Percentiles rank a stretch among this genome's conserved stretches.
phyloP scores from a whole-genome alignment of 768 basidiomycete genomes.

The Suillus occidentalis region DNA sequence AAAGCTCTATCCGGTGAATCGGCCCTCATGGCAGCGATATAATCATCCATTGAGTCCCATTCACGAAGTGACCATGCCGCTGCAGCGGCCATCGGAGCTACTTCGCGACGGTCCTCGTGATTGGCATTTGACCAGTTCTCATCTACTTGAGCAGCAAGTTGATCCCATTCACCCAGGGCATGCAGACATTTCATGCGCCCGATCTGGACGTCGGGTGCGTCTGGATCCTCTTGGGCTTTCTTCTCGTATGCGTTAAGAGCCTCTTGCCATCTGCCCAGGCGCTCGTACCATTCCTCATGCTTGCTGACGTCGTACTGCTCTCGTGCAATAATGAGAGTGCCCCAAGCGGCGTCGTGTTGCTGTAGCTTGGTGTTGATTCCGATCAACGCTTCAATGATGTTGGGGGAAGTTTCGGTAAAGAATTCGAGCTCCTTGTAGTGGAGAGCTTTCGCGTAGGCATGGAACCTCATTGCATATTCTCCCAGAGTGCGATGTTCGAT shows the following conservation, averaged over 20 bases:
- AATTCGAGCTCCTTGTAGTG: constrained; percentile 99
- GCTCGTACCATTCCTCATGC: constrained; percentile 98
- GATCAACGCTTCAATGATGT: constrained; percentile 92
- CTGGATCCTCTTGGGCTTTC: constrained; percentile 73
- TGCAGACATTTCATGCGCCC: constrained; percentile 96
- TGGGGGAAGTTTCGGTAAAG: constrained; percentile 86
- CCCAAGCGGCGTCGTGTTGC: constrained; percentile 98
- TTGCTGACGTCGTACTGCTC: constrained; percentile 88
- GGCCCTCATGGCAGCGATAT: constrained; percentile 87
- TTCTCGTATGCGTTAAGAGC: constrained; percentile 84
- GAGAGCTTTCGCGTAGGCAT: constrained; percentile 95
- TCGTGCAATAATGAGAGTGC: constrained; percentile 86
- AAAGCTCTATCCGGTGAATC: constrained; percentile 95
- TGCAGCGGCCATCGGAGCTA: constrained; percentile 95
- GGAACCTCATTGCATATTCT: constrained; percentile 89
- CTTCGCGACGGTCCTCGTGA: constrained; percentile 82
- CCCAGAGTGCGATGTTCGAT: constrained; percentile 93
- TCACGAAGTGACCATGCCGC: constrained; percentile 96
- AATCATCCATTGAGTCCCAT: constrained; percentile 98
- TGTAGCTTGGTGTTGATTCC: constrained; percentile 95
- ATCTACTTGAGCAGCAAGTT: constrained; percentile 80
- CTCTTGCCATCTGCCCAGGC: constrained; percentile 94
- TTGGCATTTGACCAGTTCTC: constrained; percentile 84
- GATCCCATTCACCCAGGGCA: constrained; percentile 97
- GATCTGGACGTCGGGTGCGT: constrained; percentile 73